phyloP scores from a whole-genome alignment of 129 eudicot genomes.

The Helianthus annuus region DNA sequence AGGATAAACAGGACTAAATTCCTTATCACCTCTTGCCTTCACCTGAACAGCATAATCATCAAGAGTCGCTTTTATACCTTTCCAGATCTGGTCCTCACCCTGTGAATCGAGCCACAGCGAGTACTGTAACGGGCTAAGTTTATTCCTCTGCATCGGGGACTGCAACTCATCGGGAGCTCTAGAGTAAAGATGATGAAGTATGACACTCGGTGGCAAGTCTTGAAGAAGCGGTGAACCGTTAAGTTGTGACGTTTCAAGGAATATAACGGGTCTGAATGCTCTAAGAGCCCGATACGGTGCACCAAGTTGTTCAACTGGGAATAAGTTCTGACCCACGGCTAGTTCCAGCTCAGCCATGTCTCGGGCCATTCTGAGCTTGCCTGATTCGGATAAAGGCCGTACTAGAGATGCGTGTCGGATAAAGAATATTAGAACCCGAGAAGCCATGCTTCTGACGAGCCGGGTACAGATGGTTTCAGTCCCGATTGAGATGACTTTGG shows the following conservation, averaged over 20 bases:
- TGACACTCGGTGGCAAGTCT: conserved; percentile 75
- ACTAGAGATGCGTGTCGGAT: conserved; percentile 85
- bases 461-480: conserved; percentile 72
- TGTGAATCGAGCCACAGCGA: conserved; percentile 92
- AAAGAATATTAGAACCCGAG: conserved; percentile 75
- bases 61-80: conserved; percentile 81
- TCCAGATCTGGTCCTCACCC: conserved; percentile 96
- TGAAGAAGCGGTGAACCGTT: conserved; percentile 74
- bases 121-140: conserved; percentile 71
- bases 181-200: conserved; percentile 89
- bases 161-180: conserved; percentile 85
- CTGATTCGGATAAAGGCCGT: conserved; percentile 88
- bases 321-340: conserved; percentile 87
- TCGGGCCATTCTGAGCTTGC: conserved; percentile 89
- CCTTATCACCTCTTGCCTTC: conserved; percentile 76
- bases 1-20: conserved; percentile 58
- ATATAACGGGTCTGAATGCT: conserved; percentile 83
- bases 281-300: conserved; percentile 95
- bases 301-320: conserved; percentile 93
- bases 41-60: conserved; percentile 86
- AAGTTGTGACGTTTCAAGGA: conserved; percentile 80
- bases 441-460: conserved; percentile 88
- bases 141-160: conserved; percentile 90
- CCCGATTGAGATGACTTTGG: conserved; percentile 46
- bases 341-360: conserved; percentile 96